Base-by-base conservation (phyloP, 352 stramenopile species). In the Phytopythium ostracodes region DNA sequence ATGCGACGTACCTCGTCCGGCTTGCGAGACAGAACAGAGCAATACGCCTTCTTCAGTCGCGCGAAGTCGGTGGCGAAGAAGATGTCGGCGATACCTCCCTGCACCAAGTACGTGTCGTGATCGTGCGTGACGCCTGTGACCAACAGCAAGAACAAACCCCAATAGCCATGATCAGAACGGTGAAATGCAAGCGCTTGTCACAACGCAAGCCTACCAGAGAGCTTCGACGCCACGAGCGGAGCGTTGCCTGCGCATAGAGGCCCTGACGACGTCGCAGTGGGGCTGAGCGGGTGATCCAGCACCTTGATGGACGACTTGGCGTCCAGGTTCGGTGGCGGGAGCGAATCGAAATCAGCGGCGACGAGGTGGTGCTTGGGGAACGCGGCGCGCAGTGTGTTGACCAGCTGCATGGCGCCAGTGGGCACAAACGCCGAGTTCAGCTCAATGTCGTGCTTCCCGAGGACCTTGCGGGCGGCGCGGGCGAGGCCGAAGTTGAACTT, bases 21-120 rank as follows among this genome's bases (percentile, higher is more conserved):
- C 35, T 81, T 69, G 22, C 81, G 76, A 7, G 79, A 65, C 15
- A 90, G 71, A 40, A 83, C 72, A 18, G 64, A 79, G 65, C 82
- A 89, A 70, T 97, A 96, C 20, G 89, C 83, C 42, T 82, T 83
- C 60, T 91, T 89, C 22, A 97, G 71, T 35, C 76, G 73, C 1
- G 76, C 64, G 69, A 97, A 97, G 63, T 96, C 88, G 5, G 88
- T 96, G 10, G 90, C 77, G 49, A 97, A 97, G 71, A 97, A 97
- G 33, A 97, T 95, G 56, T 97, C 90, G 20, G 88, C 88, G 27
- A 92, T 87, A 38, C 89, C 89, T 14, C 84, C 79, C 64, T 90
- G 68, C 31, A 95, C 82, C 14, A 97, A 65, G 60, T 97, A 97
- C 51, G 88, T 96, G 62, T 91, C 81, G 66, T 97, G 87, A 59